Percentiles rank a stretch among this genome's conserved stretches.
phyloP scores from a whole-genome alignment of 129 eudicot genomes.

The Smallanthus sonchifolius region DNA sequence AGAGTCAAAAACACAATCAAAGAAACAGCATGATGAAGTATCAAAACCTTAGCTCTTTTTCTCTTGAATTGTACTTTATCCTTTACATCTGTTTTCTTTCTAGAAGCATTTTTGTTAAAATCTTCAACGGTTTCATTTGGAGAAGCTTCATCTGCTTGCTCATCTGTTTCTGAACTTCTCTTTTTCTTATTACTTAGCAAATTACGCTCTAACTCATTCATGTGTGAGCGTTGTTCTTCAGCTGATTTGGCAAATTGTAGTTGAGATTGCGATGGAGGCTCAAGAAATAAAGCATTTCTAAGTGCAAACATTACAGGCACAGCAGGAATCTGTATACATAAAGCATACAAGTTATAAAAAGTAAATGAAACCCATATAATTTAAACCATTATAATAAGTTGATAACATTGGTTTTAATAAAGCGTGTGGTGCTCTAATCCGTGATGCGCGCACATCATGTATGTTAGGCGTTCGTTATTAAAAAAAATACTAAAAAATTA shows the following conservation, averaged over 20 bases:
- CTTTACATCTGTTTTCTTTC: slow-evolving; percentile 39
- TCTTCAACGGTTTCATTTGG: slow-evolving; percentile 18
- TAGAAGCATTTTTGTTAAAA: slow-evolving; percentile 24
- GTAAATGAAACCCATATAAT: neutral
- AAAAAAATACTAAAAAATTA: too few species aligned
- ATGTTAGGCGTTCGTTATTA: too few species aligned
- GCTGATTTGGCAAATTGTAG: slow-evolving; percentile 60
- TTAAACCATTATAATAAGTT: neutral
- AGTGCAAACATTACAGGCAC: slow-evolving; percentile 82
- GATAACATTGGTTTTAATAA: too few species aligned
- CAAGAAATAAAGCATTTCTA: slow-evolving; percentile 73
- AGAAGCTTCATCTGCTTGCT: slow-evolving; percentile 27
- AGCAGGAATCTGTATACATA: slow-evolving; percentile 65
- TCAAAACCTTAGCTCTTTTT: slow-evolving; percentile 80
- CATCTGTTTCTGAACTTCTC: slow-evolving; percentile 18
- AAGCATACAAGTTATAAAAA: neutral
- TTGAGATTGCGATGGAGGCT: slow-evolving; percentile 66
- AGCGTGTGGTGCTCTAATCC: too few species aligned
- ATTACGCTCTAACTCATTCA: slow-evolving; percentile 62
- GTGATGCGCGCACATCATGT: too few species aligned
- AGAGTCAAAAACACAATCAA: neutral
- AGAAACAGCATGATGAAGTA: neutral
- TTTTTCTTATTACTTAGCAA: slow-evolving; percentile 42
- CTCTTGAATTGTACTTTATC: slow-evolving; percentile 72
- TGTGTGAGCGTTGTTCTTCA: slow-evolving; percentile 78